These are phyloP conservation scores for Ophiobolus disseminans DNA, from an alignment of 2,329 filamentous ascomycete genomes.

Conservation along the genomic window DNA sequence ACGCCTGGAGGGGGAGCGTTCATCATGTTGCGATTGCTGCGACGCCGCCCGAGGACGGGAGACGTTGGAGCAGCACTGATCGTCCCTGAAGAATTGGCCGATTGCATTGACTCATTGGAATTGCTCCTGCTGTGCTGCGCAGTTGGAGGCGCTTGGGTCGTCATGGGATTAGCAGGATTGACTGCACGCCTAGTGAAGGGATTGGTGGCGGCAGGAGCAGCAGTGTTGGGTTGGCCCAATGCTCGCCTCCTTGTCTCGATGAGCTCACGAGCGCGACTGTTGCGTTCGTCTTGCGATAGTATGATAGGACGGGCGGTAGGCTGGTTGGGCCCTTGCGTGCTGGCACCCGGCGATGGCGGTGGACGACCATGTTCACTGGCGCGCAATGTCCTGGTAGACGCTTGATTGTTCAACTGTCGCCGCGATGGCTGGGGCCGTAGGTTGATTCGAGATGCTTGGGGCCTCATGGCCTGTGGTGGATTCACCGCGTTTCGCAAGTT, in stretches of 20 bases:
- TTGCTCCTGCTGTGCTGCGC: conserved; percentile 39
- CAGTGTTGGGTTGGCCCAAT: conserved; percentile 34
- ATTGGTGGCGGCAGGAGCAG: conserved; percentile 42
- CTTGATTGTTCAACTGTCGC: conserved; percentile 43
- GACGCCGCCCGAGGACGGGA: conserved; percentile 40
- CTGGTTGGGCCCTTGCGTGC: conserved; percentile 19
- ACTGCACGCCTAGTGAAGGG: conserved; percentile 44
- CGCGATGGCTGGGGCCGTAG: conserved; percentile 47
- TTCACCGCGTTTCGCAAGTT: conserved; percentile 42
- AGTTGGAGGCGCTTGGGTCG: conserved; percentile 16
- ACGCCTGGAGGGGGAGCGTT: conserved; percentile 31
- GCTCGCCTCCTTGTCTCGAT: conserved; percentile 44
- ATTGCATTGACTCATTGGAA: conserved; percentile 43
- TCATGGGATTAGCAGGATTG: conserved; percentile 26
- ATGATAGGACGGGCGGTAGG: conserved; percentile 32
- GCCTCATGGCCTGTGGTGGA: conserved; percentile 36
- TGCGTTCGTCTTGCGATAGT: conserved; percentile 44
- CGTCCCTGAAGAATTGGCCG: conserved; percentile 38
- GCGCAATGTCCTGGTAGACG: conserved; percentile 46
- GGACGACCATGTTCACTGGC: conserved; percentile 42
- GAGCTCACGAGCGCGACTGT: conserved; percentile 45
- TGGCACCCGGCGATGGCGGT: conserved; percentile 35
- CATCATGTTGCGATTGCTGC: conserved; percentile 46
- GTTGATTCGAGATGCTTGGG: conserved; percentile 46
- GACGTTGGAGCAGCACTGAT: conserved; percentile 34